These are phyloP conservation scores for Discostella stelligeroides DNA, from an alignment of 108 stramenopile genomes.

Conservation along the genomic window DNA sequence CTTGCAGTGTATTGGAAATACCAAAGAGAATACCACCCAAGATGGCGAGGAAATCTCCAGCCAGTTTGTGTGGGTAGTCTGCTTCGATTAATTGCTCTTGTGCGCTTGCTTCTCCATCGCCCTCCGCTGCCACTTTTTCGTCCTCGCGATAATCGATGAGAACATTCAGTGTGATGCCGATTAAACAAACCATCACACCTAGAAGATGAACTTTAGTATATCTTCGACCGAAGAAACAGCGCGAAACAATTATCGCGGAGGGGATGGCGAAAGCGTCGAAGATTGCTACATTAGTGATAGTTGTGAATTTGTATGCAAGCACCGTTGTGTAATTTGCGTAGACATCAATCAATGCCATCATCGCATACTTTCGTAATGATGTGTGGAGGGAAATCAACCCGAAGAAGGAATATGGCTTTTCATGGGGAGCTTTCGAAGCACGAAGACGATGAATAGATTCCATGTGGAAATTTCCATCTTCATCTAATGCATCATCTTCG, in stretches of 20 bases:
- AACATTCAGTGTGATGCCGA: constrained; percentile 82
- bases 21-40: constrained; percentile 91
- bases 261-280: constrained; percentile 95
- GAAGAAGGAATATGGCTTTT: constrained; percentile 33
- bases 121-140: constrained; percentile 20
- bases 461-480: neutral
- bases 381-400: constrained; percentile 31
- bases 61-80: constrained; percentile 68
- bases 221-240: constrained; percentile 64
- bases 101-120: constrained; percentile 22
- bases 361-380: constrained; percentile 25
- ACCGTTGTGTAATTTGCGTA: constrained; percentile 75
- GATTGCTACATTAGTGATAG: constrained; percentile 89
- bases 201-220: constrained; percentile 74
- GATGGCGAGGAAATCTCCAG: constrained; percentile 89
- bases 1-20: constrained; percentile 81
- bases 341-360: constrained; percentile 63
- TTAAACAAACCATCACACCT: constrained; percentile 82
- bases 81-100: constrained; percentile 43
- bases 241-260: constrained; percentile 87
- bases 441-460: constrained; percentile 1
- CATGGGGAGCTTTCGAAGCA: neutral
- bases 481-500: constrained; percentile 5
- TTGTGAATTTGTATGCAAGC: constrained; percentile 86
- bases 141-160: constrained; percentile 77